Conservation (phyloP, 805 yeast genomes). For the Sugiyamaella marilandica region DNA sequence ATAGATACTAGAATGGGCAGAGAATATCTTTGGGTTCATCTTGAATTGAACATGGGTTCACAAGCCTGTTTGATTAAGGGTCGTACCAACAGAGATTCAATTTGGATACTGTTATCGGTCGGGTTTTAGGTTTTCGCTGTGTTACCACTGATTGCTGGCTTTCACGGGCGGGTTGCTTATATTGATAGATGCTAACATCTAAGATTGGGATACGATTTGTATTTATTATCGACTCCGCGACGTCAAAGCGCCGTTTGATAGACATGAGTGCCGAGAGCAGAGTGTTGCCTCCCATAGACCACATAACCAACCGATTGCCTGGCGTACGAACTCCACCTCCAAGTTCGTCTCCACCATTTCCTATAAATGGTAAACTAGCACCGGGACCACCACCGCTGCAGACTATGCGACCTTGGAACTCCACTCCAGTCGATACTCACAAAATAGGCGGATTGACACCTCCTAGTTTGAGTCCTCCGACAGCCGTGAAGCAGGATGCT, state of each 20-base stretch:
- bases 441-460: background rate
- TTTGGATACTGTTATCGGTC: too few relatives aligned
- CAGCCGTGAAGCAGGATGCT: background rate
- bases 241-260: background rate
- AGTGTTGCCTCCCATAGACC: constrained; percentile 8
- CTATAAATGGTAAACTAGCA: background rate
- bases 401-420: background rate
- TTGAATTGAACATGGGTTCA: too few relatives aligned
- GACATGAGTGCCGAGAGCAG: constrained; percentile 3
- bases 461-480: background rate
- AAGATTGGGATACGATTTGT: background rate
- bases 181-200: background rate
- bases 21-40: too few relatives aligned
- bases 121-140: too few relatives aligned
- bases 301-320: constrained; percentile 3
- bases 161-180: too few relatives aligned
- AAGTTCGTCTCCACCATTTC: background rate
- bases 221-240: background rate
- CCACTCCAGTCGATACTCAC: background rate
- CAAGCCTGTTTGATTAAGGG: too few relatives aligned
- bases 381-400: background rate
- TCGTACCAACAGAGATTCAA: too few relatives aligned
- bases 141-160: too few relatives aligned
- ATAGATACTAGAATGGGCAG: too few relatives aligned
- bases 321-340: background rate